phyloP scores from a whole-genome alignment of 768 basidiomycete genomes.

The Hygrocybe coccinea region DNA sequence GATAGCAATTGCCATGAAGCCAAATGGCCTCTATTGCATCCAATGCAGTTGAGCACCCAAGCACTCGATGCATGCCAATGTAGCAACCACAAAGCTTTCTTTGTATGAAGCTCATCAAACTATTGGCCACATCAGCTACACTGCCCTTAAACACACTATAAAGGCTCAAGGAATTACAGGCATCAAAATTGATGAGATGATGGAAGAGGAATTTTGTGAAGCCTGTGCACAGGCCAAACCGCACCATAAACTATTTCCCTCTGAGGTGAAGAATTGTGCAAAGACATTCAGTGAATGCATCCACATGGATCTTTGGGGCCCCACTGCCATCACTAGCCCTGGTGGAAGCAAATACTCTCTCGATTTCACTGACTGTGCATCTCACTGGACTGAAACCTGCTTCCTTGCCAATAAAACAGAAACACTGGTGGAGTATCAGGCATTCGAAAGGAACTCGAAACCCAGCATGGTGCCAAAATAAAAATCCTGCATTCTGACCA shows the following conservation, averaged over 20 bases:
- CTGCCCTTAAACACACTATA: slow-evolving; percentile 21
- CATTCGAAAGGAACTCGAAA: slow-evolving; percentile 22
- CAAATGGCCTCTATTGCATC: slow-evolving; percentile 13
- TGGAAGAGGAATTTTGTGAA: slow-evolving; percentile 22
- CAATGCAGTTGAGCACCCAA: not conserved
- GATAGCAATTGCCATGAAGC: slow-evolving; percentile 8
- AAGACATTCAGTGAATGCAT: slow-evolving; percentile 28
- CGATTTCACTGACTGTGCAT: slow-evolving; percentile 33
- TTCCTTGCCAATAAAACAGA: slow-evolving; percentile 28
- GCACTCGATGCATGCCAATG: slow-evolving; percentile 1
- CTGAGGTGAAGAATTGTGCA: slow-evolving; percentile 19
- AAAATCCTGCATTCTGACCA: slow-evolving; percentile 26
- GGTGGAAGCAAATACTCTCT: slow-evolving; percentile 25
- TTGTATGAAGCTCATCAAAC: slow-evolving; percentile 23
- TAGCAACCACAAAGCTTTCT: slow-evolving; percentile 9
- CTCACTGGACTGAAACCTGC: slow-evolving; percentile 20
- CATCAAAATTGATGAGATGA: slow-evolving; percentile 20
- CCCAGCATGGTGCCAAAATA: slow-evolving; percentile 23
- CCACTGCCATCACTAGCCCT: slow-evolving; percentile 21
- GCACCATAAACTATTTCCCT: slow-evolving; percentile 23
- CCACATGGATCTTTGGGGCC: slow-evolving; percentile 38
- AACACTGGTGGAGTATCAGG: slow-evolving; percentile 21
- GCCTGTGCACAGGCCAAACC: slow-evolving; percentile 30
- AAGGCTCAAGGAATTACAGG: slow-evolving; percentile 25
- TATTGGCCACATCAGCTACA: slow-evolving; percentile 24